phyloP scores from a whole-genome alignment of 176 grass and related monocot genomes.

The Carex scoparia region DNA sequence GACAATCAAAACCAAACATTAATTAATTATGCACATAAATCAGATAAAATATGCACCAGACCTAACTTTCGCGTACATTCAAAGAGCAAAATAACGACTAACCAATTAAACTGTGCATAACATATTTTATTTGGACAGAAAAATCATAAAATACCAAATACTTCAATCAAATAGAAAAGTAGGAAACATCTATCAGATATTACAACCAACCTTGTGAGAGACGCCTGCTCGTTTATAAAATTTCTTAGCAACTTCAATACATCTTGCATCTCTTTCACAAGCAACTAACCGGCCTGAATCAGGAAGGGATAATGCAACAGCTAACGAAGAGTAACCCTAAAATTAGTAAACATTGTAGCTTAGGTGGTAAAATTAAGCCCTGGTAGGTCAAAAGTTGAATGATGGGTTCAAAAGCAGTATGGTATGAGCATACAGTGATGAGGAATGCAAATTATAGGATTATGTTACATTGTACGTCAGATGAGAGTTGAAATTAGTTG shows the following conservation, averaged over 20 bases:
- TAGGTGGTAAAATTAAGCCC: not conserved
- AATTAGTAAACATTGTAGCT: not conserved
- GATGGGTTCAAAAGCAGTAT: not conserved
- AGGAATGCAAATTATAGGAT: not conserved
- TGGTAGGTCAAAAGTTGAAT: constrained; percentile 2
- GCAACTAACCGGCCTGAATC: constrained; percentile 80
- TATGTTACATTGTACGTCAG: not conserved
- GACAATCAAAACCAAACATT: constrained; percentile 2
- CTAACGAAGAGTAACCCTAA: constrained; percentile 93
- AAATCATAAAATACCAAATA: not conserved
- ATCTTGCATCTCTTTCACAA: constrained; percentile 86
- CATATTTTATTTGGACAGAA: not conserved
- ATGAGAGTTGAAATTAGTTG: not conserved
- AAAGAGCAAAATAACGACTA: not conserved
- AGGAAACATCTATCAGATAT: not conserved
- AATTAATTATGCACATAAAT: constrained; percentile 19
- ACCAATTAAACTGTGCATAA: not conserved
- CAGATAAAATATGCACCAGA: not conserved
- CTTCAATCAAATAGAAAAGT: constrained; percentile 17
- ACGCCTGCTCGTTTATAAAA: constrained; percentile 79
- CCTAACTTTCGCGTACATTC: not conserved
- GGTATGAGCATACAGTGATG: not conserved
- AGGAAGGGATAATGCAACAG: constrained; percentile 78
- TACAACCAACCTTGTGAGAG: constrained; percentile 56
- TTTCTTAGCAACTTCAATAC: constrained; percentile 72